Evolutionary conservation across 2,329 filamentous ascomycete species (phyloP).

Genomic region (Pyricularia grisea): DNA sequence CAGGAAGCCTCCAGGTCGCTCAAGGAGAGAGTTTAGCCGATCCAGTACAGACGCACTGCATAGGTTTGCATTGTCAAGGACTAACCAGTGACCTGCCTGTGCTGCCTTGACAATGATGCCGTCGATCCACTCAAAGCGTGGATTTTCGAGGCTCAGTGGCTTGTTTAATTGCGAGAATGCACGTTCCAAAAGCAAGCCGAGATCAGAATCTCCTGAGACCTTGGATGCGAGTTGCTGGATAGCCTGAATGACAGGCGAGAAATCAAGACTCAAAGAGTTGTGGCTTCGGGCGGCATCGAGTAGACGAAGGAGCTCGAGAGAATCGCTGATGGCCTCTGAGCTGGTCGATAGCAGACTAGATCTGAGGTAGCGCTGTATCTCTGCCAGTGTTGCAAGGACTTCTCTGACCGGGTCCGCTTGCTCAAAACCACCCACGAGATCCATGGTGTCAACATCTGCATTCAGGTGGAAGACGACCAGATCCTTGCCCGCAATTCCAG

Average conservation of each 20-base stretch:
- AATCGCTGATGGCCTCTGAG: constrained; percentile 15
- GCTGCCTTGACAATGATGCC: constrained; percentile 84
- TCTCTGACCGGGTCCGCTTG: constrained; percentile 77
- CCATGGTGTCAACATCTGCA: constrained; percentile 92
- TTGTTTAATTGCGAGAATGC: constrained; percentile 40
- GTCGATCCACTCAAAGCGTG: constrained; percentile 93
- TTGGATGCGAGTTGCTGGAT: constrained; percentile 29
- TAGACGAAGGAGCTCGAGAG: not conserved
- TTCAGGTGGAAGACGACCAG: constrained; percentile 84
- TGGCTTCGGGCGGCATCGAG: constrained; percentile 8
- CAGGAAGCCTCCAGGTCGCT: constrained; percentile 70
- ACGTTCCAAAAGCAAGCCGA: constrained; percentile 37
- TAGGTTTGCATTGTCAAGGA: constrained; percentile 94
- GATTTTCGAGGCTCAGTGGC: constrained; percentile 53
- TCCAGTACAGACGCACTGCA: constrained; percentile 94
- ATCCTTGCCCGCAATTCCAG: constrained; percentile 66
- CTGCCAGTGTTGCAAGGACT: constrained; percentile 27
- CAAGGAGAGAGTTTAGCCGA: constrained; percentile 85
- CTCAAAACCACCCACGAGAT: constrained; percentile 93
- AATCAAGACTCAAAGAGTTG: constrained; percentile 25
- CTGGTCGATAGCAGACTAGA: constrained; percentile 22
- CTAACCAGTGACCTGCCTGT: constrained; percentile 79
- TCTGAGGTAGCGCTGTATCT: not conserved
- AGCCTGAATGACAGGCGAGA: constrained; percentile 21
- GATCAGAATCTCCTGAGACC: constrained; percentile 32